phyloP scores from a whole-genome alignment of 2,329 filamentous ascomycete genomes.

The Zelopaecilomyces penicillatus region DNA sequence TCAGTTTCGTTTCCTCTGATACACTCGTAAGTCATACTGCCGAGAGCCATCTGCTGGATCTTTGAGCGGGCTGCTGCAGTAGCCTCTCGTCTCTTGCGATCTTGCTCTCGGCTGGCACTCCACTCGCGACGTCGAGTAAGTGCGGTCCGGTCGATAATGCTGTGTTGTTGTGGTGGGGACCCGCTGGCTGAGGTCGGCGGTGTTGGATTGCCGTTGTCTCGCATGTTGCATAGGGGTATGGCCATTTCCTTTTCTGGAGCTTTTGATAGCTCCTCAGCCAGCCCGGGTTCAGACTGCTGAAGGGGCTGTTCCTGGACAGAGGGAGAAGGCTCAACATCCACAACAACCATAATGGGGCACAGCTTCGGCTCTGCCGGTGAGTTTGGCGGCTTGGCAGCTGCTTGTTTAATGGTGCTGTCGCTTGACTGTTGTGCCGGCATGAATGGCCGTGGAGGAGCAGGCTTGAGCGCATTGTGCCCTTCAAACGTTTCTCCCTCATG shows the following conservation, averaged over 20 bases:
- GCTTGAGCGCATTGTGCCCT: background rate
- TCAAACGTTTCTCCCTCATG: background rate
- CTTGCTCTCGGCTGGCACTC: slow-evolving; percentile 21
- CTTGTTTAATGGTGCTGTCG: too few species aligned
- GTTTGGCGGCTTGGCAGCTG: background rate
- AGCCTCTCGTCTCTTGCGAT: slow-evolving; percentile 16
- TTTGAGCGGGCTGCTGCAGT: slow-evolving; percentile 13
- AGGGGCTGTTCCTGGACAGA: background rate
- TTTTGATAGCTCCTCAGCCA: background rate
- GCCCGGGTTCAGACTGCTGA: background rate
- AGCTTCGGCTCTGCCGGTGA: slow-evolving; percentile 15
- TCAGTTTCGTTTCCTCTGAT: slow-evolving; percentile 16
- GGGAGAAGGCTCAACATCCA: slow-evolving; percentile 25
- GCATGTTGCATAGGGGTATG: background rate
- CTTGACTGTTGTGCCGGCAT: background rate
- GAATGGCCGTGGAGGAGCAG: background rate
- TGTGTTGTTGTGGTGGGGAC: slow-evolving; percentile 18
- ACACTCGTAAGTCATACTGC: slow-evolving; percentile 17
- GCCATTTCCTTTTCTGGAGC: background rate
- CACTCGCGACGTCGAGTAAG: slow-evolving; percentile 26
- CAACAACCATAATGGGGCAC: slow-evolving; percentile 32
- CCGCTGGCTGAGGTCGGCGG: slow-evolving; percentile 22
- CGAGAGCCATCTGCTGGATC: slow-evolving; percentile 13
- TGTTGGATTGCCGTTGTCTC: slow-evolving; percentile 16
- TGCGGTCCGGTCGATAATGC: slow-evolving; percentile 19